Percentiles rank a stretch among this genome's conserved stretches.
These are phyloP conservation scores for Calonectria pseudoreteaudii DNA, from an alignment of 2,329 filamentous ascomycete species.

Conservation along the genomic window DNA sequence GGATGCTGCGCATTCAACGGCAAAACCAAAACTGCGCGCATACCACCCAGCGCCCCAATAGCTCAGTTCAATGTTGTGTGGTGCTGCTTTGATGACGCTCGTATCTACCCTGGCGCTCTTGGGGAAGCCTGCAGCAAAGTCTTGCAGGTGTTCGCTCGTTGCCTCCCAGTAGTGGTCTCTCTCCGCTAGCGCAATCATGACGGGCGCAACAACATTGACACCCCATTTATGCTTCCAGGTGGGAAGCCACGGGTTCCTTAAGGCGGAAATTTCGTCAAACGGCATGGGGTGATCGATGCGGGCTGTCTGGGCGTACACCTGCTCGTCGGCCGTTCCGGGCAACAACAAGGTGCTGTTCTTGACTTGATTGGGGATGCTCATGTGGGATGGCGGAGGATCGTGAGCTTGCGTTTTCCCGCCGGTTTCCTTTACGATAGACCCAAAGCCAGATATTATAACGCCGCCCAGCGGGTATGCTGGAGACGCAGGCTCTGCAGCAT, in stretches of 20 bases:
- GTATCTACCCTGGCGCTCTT: constrained; percentile 31
- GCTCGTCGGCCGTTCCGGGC: constrained; percentile 31
- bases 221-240: constrained; percentile 37
- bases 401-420: constrained; percentile 22
- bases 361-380: constrained; percentile 30
- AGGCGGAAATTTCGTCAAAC: constrained; percentile 27
- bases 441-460: constrained; percentile 32
- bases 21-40: constrained; percentile 36
- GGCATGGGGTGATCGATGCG: constrained; percentile 32
- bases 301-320: constrained; percentile 29
- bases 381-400: constrained; percentile 18
- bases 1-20: constrained; percentile 33
- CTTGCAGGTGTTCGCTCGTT: constrained; percentile 33
- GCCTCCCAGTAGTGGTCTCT: constrained; percentile 33
- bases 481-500: constrained; percentile 3
- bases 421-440: constrained; percentile 28
- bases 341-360: constrained; percentile 33
- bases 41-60: constrained; percentile 37
- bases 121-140: constrained; percentile 21
- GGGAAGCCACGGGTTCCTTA: constrained; percentile 27
- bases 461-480: constrained; percentile 32
- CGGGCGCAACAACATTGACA: constrained; percentile 18
- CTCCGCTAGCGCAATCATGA: constrained; percentile 32
- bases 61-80: constrained; percentile 38
- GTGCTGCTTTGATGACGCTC: constrained; percentile 31